Conservation (phyloP, 768 basidiomycete genomes). For the Lentinula raphanica region DNA sequence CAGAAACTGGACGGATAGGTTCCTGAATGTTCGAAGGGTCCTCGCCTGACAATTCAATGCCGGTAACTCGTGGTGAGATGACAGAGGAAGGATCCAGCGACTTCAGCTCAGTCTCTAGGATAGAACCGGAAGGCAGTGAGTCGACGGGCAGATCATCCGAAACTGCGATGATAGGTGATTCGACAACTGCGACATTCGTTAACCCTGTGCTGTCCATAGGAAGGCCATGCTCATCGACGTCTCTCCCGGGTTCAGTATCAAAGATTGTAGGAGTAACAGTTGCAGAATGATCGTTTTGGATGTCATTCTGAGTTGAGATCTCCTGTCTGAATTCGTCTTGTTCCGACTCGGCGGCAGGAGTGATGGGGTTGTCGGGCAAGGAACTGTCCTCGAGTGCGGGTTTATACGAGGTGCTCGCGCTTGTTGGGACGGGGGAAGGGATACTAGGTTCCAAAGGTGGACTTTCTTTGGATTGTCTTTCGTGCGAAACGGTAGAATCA, state of each 20-base stretch:
- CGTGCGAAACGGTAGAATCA: neutral
- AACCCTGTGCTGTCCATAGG: neutral
- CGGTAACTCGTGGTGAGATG: neutral
- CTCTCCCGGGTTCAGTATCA: neutral
- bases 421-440: too few relatives aligned
- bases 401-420: too few relatives aligned
- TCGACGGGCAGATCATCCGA: neutral
- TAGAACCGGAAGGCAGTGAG: neutral
- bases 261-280: neutral
- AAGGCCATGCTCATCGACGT: neutral
- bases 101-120: neutral
- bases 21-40: neutral
- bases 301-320: neutral
- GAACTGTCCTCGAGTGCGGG: too few relatives aligned
- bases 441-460: too few relatives aligned
- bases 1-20: neutral
- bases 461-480: neutral
- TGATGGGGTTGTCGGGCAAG: neutral
- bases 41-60: neutral
- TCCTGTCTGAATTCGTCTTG: neutral
- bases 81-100: neutral
- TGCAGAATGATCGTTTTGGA: neutral
- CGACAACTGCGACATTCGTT: neutral
- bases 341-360: neutral
- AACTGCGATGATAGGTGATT: neutral